phyloP scores from a whole-genome alignment of 2,329 filamentous ascomycete genomes.

The Cladophialophora yegresii region DNA sequence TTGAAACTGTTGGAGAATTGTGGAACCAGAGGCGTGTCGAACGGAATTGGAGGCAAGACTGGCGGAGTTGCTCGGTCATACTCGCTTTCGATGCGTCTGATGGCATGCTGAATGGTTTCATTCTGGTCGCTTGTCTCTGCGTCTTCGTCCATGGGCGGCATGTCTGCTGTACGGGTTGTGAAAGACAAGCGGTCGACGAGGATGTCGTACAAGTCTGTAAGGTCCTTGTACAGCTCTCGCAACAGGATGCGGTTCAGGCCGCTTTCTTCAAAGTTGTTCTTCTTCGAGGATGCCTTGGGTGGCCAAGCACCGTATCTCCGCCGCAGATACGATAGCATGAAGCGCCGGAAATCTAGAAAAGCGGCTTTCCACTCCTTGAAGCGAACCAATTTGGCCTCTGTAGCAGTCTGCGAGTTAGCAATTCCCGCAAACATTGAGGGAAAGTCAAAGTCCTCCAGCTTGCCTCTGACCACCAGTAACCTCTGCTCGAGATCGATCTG shows the following conservation, averaged over 20 bases:
- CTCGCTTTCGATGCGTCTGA: conserved; percentile 79
- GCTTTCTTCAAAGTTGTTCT: conserved; percentile 82
- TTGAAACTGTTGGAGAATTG: conserved; percentile 61
- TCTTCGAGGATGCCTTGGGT: conserved; percentile 86
- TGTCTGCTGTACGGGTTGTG: conserved; percentile 76
- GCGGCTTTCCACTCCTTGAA: conserved; percentile 81
- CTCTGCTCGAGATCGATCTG: conserved; percentile 76
- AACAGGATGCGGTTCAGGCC: conserved; percentile 84
- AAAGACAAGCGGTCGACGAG: conserved; percentile 76
- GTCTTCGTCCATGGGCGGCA: conserved; percentile 60
- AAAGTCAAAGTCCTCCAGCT: conserved; percentile 87
- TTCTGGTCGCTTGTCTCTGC: conserved; percentile 51
- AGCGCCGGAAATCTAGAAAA: conserved; percentile 73
- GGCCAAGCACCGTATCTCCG: conserved; percentile 75
- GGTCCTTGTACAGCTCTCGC: conserved; percentile 78
- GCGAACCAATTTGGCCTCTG: conserved; percentile 73
- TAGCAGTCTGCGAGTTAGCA: conserved; percentile 76
- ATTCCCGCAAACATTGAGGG: conserved; percentile 85
- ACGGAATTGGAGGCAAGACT: conserved; percentile 86
- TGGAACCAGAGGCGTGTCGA: conserved; percentile 79
- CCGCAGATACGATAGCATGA: conserved; percentile 71
- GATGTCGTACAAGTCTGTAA: conserved; percentile 84
- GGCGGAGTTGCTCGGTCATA: conserved; percentile 88
- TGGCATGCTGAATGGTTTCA: conserved; percentile 66
- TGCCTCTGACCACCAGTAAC: conserved; percentile 67